Percentiles rank a stretch among this genome's conserved stretches.
Evolutionary conservation across 2,329 filamentous ascomycete species (phyloP).

Genomic region (Alternaria incomplexa): DNA sequence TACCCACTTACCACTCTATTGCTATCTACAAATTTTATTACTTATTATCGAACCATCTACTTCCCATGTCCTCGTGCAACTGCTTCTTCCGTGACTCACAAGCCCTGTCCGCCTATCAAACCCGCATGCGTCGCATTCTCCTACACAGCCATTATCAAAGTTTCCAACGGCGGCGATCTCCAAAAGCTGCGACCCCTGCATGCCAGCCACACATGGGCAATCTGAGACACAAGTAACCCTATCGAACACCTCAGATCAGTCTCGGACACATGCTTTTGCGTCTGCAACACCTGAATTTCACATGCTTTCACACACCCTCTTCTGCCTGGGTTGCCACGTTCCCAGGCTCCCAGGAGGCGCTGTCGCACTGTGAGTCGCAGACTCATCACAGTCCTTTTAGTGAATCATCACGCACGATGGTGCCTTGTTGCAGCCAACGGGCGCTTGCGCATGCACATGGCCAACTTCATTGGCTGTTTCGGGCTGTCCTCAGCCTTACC

Average conservation of each 20-base stretch:
- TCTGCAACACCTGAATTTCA: constrained; percentile 5
- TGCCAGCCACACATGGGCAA: constrained; percentile 31
- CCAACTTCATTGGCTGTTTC: constrained; percentile 9
- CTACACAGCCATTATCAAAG: neutral
- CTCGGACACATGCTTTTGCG: constrained; percentile 13
- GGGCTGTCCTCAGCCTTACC: constrained; percentile 15
- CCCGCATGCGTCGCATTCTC: constrained; percentile 3
- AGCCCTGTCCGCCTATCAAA: neutral
- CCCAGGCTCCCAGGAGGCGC: constrained; percentile 5
- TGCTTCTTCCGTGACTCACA: neutral
- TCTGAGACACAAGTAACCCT: constrained; percentile 29
- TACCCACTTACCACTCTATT: constrained; percentile 31
- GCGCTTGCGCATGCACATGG: constrained; percentile 13
- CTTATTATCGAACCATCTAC: neutral
- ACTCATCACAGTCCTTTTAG: constrained; percentile 11
- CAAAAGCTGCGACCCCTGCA: constrained; percentile 23
- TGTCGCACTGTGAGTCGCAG: constrained; percentile 15
- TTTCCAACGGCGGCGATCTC: constrained; percentile 12
- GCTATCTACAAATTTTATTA: constrained; percentile 28
- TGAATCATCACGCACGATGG: constrained; percentile 2
- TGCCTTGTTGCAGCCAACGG: constrained; percentile 5
- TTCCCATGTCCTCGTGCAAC: neutral
- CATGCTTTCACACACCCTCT: constrained; percentile 16
- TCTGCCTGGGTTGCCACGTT: neutral
- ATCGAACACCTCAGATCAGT: constrained; percentile 23